Base-by-base conservation (phyloP, 176 grass and related monocot species). In the Poa annua region DNA sequence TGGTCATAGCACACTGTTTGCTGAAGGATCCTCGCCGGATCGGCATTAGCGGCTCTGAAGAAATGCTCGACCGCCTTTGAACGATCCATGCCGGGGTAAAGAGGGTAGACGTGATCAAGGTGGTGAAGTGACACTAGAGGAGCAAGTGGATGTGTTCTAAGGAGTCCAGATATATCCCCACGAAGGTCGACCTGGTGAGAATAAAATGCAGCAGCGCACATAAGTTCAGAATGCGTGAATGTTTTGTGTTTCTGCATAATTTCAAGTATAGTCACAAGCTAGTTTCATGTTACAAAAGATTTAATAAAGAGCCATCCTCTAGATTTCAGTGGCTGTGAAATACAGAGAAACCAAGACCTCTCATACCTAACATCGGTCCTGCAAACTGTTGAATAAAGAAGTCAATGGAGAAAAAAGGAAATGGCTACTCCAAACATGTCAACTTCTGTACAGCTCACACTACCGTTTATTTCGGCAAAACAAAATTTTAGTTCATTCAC, bases 91-190 rank as follows among this genome's bases (percentile, higher is more conserved):
- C 89, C 89, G 45, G 96, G 93, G 38, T 94, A 96, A 60, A 99
- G 60, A 73, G 93, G 91, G 51, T 92, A 85, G 0, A 96, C 87
- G 34, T 69, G 26, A 85, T 99, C 91, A 36, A 99, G 80, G 63
- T 99, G 96, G 91, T 99, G 93, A 76, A 99, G 81, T 42, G 96
- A 96, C 75, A 96, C 81, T 63, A 99, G 52, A 77, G 96, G 88
- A 32, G 87, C 51, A 80, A 99, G 83, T 56, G 96, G 91, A 85
- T 99, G 93, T 21, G 93, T 76, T 51, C 87, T 86, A 65, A 99
- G 84, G 3, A 99, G 84, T 35, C 96, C 96, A 33, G 94, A 96
- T 81, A 99, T 93, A 73, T 96, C 91, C 29, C 96, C 91, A 65
- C 59, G 93, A 82, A 99, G 85, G 53, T 99, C 96, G 65, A 99